Evolutionary conservation across 148 eudicot genomes (phyloP), one percentile per base, ranked within the genome.

Genomic region (Chenopodium berlandieri): DNA sequence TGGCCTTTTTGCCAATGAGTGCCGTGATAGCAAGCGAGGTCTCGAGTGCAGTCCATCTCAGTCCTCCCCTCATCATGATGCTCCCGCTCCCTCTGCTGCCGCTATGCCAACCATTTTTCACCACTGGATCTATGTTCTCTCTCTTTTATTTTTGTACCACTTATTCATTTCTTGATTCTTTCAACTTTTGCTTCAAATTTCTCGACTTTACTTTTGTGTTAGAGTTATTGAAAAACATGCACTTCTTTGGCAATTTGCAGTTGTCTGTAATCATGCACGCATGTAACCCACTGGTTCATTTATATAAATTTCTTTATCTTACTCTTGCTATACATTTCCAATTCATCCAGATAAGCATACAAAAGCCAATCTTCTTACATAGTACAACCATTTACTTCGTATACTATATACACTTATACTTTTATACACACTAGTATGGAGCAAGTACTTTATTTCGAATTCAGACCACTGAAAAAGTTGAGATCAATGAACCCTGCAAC

Each of bases 1-100:
- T 1, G 94, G 91, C 62, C 88, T 92, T 20, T 92, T 92, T 48
- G 81, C 91, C 34, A 90, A 80, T 17, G 86, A 88, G 62, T 92
- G 97, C 73, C 73, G 66, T 25, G 94, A 83, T 19, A 83, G 84
- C 48, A 89, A 88, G 75, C 34, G 76, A 1, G 97, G 91, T 17
- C 88, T 92, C 17, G 83, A 84, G 30, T 91, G 97, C 79, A 75
- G 88, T 77, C 82, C 81, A 14, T 54, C 71, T 46, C 83, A 81
- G 78, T 48, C 73, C 2, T 58, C 75, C 67, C 50, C 48, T 72
- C 12, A 47, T 9, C 50, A 27, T 72, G 27, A 47, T 5, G 1
- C 46, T 3, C 47, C 72, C 47, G 19, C 54, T 50, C 52, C 76
- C 76, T 73, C 76, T 48, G 20, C 75, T 47, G 58, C 83, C 6